Percentiles rank a stretch among this genome's conserved stretches.
phyloP scores from a whole-genome alignment of 2,329 filamentous ascomycete species.

The Colletotrichum falcatum region DNA sequence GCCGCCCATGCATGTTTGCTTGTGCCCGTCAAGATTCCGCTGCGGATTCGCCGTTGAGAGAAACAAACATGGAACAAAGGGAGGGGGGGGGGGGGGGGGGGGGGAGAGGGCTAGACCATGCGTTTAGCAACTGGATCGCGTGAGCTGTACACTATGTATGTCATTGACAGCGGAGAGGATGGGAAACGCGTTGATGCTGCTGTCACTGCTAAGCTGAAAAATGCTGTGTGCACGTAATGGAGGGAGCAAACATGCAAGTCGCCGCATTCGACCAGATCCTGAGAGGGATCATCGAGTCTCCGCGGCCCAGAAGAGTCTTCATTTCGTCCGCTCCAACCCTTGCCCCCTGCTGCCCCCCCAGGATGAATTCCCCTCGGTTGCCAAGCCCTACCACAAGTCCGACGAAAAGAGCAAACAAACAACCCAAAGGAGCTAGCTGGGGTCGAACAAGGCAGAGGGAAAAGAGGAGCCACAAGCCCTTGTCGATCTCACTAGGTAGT shows the following conservation, averaged over 20 bases:
- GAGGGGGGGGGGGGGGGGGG: too few species aligned
- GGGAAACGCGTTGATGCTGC: too few species aligned
- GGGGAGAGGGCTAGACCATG: too few species aligned
- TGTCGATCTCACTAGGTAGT: neutral
- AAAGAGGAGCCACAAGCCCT: neutral
- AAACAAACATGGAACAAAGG: neutral
- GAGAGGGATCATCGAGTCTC: neutral
- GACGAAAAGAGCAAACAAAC: neutral
- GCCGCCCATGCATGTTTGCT: neutral
- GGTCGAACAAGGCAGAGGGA: neutral
- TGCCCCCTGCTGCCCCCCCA: neutral
- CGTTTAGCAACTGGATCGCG: neutral
- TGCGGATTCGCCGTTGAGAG: neutral
- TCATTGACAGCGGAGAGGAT: too few species aligned
- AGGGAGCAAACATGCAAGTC: constrained; percentile 1
- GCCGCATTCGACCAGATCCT: neutral
- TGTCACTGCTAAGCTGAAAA: constrained; percentile 4
- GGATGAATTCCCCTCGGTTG: neutral
- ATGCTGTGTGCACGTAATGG: neutral
- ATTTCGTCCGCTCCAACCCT: neutral
- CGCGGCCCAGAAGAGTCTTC: neutral
- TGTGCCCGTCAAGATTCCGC: neutral
- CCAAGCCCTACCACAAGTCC: neutral
- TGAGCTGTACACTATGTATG: too few species aligned
- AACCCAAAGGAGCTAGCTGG: neutral